phyloP scores from a whole-genome alignment of 1,284 basidiomycete genomes.

The Rhodofomes roseus region DNA sequence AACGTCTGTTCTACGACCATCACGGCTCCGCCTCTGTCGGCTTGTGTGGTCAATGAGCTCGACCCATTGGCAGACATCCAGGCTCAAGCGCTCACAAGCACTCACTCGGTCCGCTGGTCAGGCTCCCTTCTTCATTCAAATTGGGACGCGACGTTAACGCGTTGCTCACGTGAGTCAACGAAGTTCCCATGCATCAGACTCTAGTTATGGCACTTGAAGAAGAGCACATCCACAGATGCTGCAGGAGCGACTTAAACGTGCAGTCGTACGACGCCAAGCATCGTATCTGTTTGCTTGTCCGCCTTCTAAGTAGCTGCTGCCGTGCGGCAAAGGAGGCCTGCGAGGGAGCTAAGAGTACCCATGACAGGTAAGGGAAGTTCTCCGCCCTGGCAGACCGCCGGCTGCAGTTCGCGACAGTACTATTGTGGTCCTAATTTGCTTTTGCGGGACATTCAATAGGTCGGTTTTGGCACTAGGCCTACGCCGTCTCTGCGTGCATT shows the following conservation, averaged over 20 bases:
- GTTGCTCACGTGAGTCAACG: too few relatives aligned
- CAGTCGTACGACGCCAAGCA: too few relatives aligned
- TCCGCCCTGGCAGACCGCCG: background rate
- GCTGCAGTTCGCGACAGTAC: background rate
- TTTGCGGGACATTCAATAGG: background rate
- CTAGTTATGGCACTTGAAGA: too few relatives aligned
- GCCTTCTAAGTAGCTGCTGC: background rate
- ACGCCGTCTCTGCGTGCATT: background rate
- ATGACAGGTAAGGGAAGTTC: background rate
- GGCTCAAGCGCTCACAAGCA: too few relatives aligned
- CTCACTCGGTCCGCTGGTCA: background rate
- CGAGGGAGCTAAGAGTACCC: background rate
- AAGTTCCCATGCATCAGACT: too few relatives aligned
- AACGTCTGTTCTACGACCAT: background rate
- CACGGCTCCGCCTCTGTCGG: background rate
- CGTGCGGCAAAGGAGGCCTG: background rate
- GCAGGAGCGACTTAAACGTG: too few relatives aligned
- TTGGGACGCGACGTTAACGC: too few relatives aligned
- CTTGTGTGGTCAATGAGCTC: too few relatives aligned
- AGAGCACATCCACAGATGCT: too few relatives aligned
- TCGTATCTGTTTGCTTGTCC: background rate
- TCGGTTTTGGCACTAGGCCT: background rate
- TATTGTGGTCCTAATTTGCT: background rate
- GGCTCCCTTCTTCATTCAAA: too few relatives aligned
- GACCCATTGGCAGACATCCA: too few relatives aligned